phyloP scores from a whole-genome alignment of 768 basidiomycete genomes.

The Suillus decipiens region DNA sequence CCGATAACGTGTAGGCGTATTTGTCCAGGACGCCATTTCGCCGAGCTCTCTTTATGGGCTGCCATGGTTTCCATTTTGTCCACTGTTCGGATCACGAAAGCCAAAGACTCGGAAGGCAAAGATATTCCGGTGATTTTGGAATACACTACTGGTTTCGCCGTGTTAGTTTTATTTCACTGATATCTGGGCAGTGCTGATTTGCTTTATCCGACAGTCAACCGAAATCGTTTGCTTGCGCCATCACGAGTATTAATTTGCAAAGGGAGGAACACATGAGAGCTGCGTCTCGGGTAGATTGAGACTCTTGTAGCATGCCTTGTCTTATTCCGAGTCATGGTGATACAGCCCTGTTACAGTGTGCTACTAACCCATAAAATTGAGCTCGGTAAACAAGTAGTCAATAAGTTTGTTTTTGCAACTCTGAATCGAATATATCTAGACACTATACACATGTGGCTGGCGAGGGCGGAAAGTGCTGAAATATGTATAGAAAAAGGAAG shows the following conservation, averaged over 20 bases:
- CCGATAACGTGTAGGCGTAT: not conserved
- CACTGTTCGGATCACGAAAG: conserved; percentile 11
- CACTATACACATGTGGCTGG: conserved; percentile 13
- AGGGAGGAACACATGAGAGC: not conserved
- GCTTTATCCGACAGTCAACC: conserved; percentile 3
- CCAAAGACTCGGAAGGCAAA: conserved; percentile 8
- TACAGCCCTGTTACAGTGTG: not conserved
- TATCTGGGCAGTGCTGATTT: not conserved
- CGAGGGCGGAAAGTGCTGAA: conserved; percentile 70
- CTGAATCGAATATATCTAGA: conserved; percentile 13
- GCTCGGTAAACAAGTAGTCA: not conserved
- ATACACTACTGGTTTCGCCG: conserved; percentile 2
- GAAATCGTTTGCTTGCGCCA: conserved; percentile 7
- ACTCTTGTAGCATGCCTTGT: not conserved
- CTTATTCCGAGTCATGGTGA: not conserved
- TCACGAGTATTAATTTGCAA: not conserved
- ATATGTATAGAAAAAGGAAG: conserved; percentile 40
- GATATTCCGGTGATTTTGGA: conserved; percentile 5
- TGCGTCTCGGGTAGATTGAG: not conserved
- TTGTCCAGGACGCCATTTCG: conserved; percentile 13
- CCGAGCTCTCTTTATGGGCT: conserved; percentile 9
- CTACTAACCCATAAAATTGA: not conserved
- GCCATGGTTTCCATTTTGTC: conserved; percentile 9
- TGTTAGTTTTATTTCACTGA: not conserved
- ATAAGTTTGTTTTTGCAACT: conserved; percentile 27